Percentiles rank a stretch among this genome's conserved stretches.
Conservation (phyloP, 2,329 filamentous ascomycete genomes). For the Sporothrix brunneoviolacea region DNA sequence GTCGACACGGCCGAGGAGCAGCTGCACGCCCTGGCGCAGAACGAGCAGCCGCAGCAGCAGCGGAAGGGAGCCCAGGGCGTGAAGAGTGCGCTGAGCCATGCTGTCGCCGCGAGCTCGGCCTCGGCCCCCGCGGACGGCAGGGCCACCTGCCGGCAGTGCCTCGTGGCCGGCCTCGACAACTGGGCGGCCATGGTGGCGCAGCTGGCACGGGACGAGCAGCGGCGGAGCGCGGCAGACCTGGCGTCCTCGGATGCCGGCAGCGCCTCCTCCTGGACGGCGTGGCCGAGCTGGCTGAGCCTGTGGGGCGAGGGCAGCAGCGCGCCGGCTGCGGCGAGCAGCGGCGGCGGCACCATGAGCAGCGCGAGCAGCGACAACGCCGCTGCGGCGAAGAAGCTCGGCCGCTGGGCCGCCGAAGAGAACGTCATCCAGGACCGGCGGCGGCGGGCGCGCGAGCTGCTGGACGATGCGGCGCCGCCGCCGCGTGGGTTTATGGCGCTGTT, state of each 20-base stretch:
- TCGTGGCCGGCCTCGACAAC: constrained; percentile 69
- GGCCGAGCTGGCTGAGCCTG: constrained; percentile 33
- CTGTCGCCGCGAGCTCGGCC: neutral
- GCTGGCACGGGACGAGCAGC: constrained; percentile 47
- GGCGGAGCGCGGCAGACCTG: neutral
- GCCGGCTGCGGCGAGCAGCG: neutral
- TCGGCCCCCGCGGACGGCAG: constrained; percentile 29
- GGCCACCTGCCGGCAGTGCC: constrained; percentile 67
- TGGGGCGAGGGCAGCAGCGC: constrained; percentile 33
- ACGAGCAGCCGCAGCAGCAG: constrained; percentile 11
- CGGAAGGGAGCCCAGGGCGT: neutral
- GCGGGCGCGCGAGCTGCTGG: constrained; percentile 46
- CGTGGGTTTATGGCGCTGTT: constrained; percentile 13
- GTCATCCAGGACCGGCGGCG: constrained; percentile 47
- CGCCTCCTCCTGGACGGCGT: constrained; percentile 19
- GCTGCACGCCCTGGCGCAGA: constrained; percentile 38
- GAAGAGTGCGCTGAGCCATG: neutral
- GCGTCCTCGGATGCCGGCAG: constrained; percentile 9
- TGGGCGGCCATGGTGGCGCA: constrained; percentile 74
- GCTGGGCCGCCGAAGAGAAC: constrained; percentile 49
- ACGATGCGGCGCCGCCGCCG: constrained; percentile 37
- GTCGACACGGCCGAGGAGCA: constrained; percentile 73
- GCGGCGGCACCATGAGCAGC: constrained; percentile 20
- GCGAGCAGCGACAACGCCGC: constrained; percentile 11
- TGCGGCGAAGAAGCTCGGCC: constrained; percentile 34